These are phyloP conservation scores for Cercospora nicotianae DNA, from an alignment of 2,329 filamentous ascomycete genomes.

Conservation along the genomic window DNA sequence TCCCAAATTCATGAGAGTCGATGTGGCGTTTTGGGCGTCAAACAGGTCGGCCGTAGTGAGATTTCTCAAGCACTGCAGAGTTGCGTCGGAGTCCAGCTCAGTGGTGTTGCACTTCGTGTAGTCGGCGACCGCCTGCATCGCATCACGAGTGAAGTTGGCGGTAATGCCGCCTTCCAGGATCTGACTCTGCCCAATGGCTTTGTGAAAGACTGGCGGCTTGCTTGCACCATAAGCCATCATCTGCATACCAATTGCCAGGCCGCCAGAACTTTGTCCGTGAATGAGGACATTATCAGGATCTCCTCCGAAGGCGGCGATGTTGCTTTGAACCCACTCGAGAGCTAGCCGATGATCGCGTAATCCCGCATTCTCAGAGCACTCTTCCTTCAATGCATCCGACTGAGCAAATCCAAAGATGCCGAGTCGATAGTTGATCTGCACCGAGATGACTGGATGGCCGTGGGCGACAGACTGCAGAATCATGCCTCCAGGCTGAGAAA, in stretches of 20 bases:
- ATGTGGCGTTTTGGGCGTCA: conserved; percentile 48
- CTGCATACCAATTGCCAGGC: conserved; percentile 41
- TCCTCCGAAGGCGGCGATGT: conserved; percentile 62
- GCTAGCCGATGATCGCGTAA: conserved; percentile 61
- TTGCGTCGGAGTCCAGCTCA: conserved; percentile 42
- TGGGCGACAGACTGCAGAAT: conserved; percentile 50
- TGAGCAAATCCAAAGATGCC: conserved; percentile 44
- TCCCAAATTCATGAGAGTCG: conserved; percentile 45
- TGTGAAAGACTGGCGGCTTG: conserved; percentile 49
- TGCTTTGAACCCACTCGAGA: conserved; percentile 61
- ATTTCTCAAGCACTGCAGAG: conserved; percentile 50
- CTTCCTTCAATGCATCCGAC: conserved; percentile 36
- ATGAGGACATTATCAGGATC: conserved; percentile 49
- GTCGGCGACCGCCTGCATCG: conserved; percentile 48
- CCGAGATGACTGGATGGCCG: conserved; percentile 42
- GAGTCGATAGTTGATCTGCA: conserved; percentile 37
- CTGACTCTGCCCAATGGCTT: conserved; percentile 51
- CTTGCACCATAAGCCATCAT: conserved; percentile 51
- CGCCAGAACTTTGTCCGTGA: conserved; percentile 44
- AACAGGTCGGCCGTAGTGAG: conserved; percentile 48
- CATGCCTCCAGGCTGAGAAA: conserved; percentile 48
- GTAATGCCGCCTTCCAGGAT: conserved; percentile 53
- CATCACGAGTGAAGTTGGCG: conserved; percentile 50
- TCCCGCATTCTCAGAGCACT: conserved; percentile 41
- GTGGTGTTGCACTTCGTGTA: conserved; percentile 48